Base-by-base conservation (phyloP, 257 asterid species). In the Capsicum baccatum region DNA sequence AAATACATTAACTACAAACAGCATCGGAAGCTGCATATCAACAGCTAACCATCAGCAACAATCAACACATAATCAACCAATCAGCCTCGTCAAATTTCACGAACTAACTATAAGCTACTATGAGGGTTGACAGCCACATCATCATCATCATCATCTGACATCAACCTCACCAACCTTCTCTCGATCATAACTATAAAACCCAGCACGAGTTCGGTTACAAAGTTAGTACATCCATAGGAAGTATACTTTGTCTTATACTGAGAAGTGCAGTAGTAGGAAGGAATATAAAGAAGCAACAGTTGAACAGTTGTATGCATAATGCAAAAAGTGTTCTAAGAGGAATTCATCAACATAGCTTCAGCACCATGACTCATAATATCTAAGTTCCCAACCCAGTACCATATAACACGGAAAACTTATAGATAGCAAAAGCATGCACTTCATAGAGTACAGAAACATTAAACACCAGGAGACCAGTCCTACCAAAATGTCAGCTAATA, bases 11-110 rank as follows among this genome's bases (percentile, higher is more conserved):
- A 66, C 44, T 67, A 84, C 67, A 81, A 50, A 81, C 82, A 82
- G 87, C 89, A 82, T 76, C 86, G 68, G 69, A 80, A 76, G 84
- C 83, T 83, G 50, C 88, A 82, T 59, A 8, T 70, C 79, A 39
- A 68, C 76, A 70, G 55, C 79, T n/a, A 70, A 52, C 81, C 62
- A 76, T 52, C 81, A 52, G 81, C 81, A 21, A 17, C 48, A 76
- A 52, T 26, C 81, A 52, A 54, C 81, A 52, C 87, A 83, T 50
- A 87, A 66, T 60, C 87, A 80, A 56, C 69, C 83, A 64, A 69
- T 82, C 85, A 63, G 14, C 84, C 81, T 81, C 84, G 26, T 60
- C 74, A 76, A 50, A 76, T 76, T 13, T 76, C 64, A 76, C 81
- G 81, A 26, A 76, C 81, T 76, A 76, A 76, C 81, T 76, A 52